Base-by-base conservation (phyloP, 2,329 filamentous ascomycete species). In the Rhexocercosporidium sp. region DNA sequence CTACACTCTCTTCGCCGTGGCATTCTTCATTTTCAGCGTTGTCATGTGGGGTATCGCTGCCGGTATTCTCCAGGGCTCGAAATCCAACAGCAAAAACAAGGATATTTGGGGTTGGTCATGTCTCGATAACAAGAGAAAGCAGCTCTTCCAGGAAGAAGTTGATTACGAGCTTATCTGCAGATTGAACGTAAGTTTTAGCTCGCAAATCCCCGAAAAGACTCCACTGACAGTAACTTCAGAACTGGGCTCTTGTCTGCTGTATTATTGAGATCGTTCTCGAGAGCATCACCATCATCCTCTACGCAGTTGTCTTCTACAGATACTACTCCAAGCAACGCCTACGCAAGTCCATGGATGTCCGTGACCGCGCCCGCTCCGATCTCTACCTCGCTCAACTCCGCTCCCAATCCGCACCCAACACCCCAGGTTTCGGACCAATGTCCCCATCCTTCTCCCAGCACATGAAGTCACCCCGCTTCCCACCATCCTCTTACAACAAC, bases 51-150 rank as follows among this genome's bases (percentile, higher is more conserved):
- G 90, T 64, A 83, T 96, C 39, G 94, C 93, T 37, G 94, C 94
- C 46, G 93, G 90, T 66, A 82, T 97, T 65, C 87, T 97, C 75
- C 94, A 98, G 78, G 87, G 91, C 75, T 88, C 89, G 66, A 92
- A 90, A 78, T 86, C 88, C 75, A 92, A 86, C 77, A 88, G 88
- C 76, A 82, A 88, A 71, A 92, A 92, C 76, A 89, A 97, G 80
- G 96, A 99, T 79, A 88, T 99, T 80, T 99, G 96, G 96, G 94
- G 95, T 67, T 99, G 96, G 96, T 89, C 93, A n/a, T 99, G 96
- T 79, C 91, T 94, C 66, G 87, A 97, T 75, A 98, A 97, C 79
- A 88, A 90, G 71, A 90, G 95, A 69, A 83, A 90, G 64, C 81
- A 93, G 60, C 82, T 97, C 62, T 98, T 95, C 79, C 78, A 88